phyloP scores from a whole-genome alignment of 2,329 filamentous ascomycete genomes.

The Daldinia sp. region DNA sequence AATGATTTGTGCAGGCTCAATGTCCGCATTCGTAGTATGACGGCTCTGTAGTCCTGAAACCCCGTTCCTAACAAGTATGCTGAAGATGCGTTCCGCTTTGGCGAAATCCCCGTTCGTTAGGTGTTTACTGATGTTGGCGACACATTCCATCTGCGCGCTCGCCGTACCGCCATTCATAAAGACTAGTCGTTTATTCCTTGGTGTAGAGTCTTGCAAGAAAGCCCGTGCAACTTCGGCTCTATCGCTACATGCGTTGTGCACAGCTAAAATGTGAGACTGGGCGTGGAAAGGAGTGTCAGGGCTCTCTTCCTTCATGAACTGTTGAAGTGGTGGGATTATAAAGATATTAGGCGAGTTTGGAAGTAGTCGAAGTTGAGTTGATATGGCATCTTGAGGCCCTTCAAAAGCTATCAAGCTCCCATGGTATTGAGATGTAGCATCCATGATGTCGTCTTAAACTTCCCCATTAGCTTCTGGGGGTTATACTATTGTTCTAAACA shows the following conservation, averaged over 20 bases:
- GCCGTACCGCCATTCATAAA: constrained; percentile 68
- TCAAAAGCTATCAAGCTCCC: constrained; percentile 69
- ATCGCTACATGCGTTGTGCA: constrained; percentile 59
- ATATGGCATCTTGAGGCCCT: constrained; percentile 61
- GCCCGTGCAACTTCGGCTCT: constrained; percentile 58
- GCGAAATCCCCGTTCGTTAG: constrained; percentile 58
- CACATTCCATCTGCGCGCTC: constrained; percentile 62
- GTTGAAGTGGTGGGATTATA: constrained; percentile 61
- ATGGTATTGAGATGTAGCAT: constrained; percentile 41
- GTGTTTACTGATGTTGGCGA: constrained; percentile 62
- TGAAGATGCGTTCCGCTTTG: constrained; percentile 62
- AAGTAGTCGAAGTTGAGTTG: constrained; percentile 67
- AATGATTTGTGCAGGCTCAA: constrained; percentile 11
- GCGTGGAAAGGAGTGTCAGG: constrained; percentile 48
- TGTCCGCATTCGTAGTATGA: constrained; percentile 4
- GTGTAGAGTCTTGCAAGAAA: constrained; percentile 59
- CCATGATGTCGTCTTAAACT: constrained; percentile 38
- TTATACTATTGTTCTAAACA: not conserved
- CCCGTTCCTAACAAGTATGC: constrained; percentile 59
- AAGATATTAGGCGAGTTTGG: constrained; percentile 66
- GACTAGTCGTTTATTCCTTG: constrained; percentile 61
- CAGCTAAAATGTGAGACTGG: constrained; percentile 54
- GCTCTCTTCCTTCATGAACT: constrained; percentile 52
- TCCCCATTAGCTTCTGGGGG: not conserved
- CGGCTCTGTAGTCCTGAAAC: constrained; percentile 49